A percentile compares a stretch with the other conserved stretches of the same genome.
Conservation (phyloP, 2,329 filamentous ascomycete species). For the Pseudocercospora macadamiae region DNA sequence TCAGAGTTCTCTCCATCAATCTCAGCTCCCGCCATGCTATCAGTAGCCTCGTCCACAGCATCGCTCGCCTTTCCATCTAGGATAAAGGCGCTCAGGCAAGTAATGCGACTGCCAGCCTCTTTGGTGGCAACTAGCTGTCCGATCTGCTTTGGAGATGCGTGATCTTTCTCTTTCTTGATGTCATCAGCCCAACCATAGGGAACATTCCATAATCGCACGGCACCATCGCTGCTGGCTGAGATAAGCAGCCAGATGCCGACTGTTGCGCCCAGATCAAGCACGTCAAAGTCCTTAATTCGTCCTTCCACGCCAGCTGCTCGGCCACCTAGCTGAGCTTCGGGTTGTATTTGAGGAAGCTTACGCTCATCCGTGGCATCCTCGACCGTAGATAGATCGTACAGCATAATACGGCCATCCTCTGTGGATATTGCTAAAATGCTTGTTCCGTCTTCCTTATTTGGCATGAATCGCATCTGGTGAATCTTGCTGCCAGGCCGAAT, state of each 20-base stretch:
- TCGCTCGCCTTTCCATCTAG: conserved; percentile 59
- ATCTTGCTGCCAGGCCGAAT: conserved; percentile 77
- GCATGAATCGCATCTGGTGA: conserved; percentile 77
- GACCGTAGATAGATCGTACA: conserved; percentile 67
- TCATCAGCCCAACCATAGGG: conserved; percentile 1
- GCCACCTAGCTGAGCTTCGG: conserved; percentile 79
- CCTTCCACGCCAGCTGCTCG: conserved; percentile 61
- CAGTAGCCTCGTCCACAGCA: conserved; percentile 18
- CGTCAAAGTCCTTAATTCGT: conserved; percentile 86
- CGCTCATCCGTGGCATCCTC: conserved; percentile 30
- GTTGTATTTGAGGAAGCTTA: conserved; percentile 36
- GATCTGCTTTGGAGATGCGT: conserved; percentile 47
- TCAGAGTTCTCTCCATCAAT: conserved; percentile 8
- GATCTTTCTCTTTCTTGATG: background rate
- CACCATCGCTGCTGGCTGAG: conserved; percentile 82
- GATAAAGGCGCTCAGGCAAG: conserved; percentile 81
- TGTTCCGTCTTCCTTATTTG: conserved; percentile 35
- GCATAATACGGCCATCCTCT: conserved; percentile 84
- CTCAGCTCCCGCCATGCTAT: conserved; percentile 20
- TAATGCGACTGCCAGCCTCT: conserved; percentile 85
- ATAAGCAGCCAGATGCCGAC: conserved; percentile 61
- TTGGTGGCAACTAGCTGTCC: conserved; percentile 75
- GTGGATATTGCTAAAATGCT: conserved; percentile 74
- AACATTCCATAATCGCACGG: conserved; percentile 73
- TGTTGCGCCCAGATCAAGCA: conserved; percentile 54